phyloP scores from a whole-genome alignment of 306 rosid species.

The Cicer bijugum region DNA sequence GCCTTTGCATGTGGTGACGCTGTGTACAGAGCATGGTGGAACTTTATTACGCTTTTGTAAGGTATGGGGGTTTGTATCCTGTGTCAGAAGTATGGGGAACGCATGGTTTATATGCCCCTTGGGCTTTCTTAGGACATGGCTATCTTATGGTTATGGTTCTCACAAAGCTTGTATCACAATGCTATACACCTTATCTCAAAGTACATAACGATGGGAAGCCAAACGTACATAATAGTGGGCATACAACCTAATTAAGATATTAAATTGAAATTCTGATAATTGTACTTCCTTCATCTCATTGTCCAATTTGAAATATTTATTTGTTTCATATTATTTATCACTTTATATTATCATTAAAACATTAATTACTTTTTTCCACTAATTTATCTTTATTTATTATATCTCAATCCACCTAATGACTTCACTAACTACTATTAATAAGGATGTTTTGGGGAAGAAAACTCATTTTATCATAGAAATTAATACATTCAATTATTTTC shows the following conservation, averaged over 20 bases:
- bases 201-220: slow-evolving; percentile 5
- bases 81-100: neutral
- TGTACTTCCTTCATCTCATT: neutral
- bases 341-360: no score
- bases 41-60: neutral
- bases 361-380: no score
- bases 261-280: slow-evolving; percentile 12
- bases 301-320: no score
- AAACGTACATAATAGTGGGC: neutral
- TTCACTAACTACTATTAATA: no score
- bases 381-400: no score
- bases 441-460: no score
- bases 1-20: slow-evolving; percentile 5
- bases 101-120: slow-evolving; percentile 5
- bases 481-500: no score
- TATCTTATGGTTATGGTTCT: slow-evolving; percentile 13
- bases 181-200: slow-evolving; percentile 16
- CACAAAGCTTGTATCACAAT: slow-evolving; percentile 16
- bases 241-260: neutral
- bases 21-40: neutral
- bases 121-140: neutral
- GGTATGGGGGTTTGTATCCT: slow-evolving; percentile 7
- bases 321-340: no score
- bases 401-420: no score
- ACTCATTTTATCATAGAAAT: no score